Percentiles rank a stretch among this genome's conserved stretches.
Conservation (phyloP, 495 filamentous ascomycete species). For the Podospora comata region DNA sequence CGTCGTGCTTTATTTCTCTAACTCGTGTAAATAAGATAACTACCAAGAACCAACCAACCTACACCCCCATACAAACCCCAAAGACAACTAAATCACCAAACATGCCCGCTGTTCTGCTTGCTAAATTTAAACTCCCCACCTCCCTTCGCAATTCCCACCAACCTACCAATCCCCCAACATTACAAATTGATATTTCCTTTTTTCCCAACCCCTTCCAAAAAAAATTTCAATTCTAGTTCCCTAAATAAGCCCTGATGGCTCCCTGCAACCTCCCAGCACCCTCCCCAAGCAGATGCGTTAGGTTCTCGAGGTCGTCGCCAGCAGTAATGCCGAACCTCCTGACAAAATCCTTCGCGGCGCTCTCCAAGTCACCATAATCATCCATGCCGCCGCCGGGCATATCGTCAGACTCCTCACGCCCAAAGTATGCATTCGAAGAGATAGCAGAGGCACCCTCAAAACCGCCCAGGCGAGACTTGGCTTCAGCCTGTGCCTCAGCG, state of each 20-base stretch:
- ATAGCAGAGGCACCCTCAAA: slow-evolving; percentile 93
- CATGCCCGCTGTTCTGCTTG: slow-evolving; percentile 5
- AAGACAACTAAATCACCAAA: slow-evolving; percentile 8
- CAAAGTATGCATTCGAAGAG: slow-evolving; percentile 95
- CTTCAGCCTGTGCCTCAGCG: slow-evolving; percentile 73
- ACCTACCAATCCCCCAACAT: background rate
- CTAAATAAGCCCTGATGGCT: slow-evolving; percentile 80
- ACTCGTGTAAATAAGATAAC: background rate
- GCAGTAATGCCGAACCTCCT: slow-evolving; percentile 92
- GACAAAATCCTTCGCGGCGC: slow-evolving; percentile 90
- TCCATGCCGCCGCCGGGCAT: slow-evolving; percentile 45
- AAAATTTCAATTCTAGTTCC: slow-evolving; percentile 30
- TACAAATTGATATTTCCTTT: background rate
- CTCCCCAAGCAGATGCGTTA: slow-evolving; percentile 76
- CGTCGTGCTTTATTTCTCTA: background rate
- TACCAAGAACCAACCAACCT: background rate
- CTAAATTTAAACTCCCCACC: background rate
- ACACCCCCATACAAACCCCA: background rate
- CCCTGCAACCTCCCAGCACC: slow-evolving; percentile 81
- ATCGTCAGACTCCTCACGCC: slow-evolving; percentile 72
- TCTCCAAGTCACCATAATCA: slow-evolving; percentile 84
- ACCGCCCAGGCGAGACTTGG: slow-evolving; percentile 77
- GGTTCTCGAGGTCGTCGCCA: slow-evolving; percentile 89
- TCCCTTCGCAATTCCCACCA: background rate
- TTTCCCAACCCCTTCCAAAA: slow-evolving; percentile 1